Conservation (phyloP, 2,329 filamentous ascomycete species). For the Teratosphaeria nubilosa region DNA sequence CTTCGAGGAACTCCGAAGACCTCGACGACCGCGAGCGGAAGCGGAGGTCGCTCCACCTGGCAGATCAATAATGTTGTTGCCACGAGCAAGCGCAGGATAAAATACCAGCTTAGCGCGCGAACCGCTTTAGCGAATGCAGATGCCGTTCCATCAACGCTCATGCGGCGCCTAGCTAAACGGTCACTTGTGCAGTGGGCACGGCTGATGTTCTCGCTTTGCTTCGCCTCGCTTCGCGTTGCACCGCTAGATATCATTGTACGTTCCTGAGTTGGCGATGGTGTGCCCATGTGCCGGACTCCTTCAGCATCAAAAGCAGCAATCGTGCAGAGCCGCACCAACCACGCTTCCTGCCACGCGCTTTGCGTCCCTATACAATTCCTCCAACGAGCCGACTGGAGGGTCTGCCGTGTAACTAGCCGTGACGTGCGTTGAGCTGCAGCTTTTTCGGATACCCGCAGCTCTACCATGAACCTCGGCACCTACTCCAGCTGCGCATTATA, state of each 20-base stretch:
- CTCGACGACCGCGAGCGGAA: neutral
- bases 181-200: neutral
- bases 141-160: neutral
- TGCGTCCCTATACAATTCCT: neutral
- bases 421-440: neutral
- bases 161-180: neutral
- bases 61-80: neutral
- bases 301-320: neutral
- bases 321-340: neutral
- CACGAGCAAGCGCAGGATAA: neutral
- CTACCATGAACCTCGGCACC: neutral
- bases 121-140: neutral
- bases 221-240: neutral
- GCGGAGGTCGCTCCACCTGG: neutral
- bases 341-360: neutral
- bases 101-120: neutral
- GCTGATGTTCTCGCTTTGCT: neutral
- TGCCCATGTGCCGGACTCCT: neutral
- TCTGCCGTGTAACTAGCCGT: constrained; percentile 4
- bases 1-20: neutral
- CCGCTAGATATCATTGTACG: neutral
- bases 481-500: neutral
- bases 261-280: neutral
- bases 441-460: neutral
- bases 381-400: neutral